Percentiles rank a stretch among this genome's conserved stretches.
phyloP scores from a whole-genome alignment of 2,329 filamentous ascomycete genomes.

The Fusarium mexicanum region DNA sequence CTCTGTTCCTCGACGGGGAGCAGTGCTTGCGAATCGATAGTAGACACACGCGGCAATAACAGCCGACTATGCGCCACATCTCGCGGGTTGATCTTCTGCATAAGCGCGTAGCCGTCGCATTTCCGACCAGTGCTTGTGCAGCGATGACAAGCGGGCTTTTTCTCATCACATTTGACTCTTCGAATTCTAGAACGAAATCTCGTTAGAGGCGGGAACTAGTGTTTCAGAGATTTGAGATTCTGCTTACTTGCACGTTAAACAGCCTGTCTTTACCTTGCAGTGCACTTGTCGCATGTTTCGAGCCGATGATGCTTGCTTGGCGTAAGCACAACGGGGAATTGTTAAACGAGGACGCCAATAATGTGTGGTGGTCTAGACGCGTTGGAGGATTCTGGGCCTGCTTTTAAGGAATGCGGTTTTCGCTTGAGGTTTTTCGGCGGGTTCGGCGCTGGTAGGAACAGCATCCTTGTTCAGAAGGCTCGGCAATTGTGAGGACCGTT shows the following conservation, averaged over 20 bases:
- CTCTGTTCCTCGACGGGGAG: not conserved
- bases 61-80: not conserved
- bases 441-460: not conserved
- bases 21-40: not conserved
- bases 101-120: not conserved
- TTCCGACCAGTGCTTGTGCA: constrained; percentile 6
- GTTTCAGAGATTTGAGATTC: not conserved
- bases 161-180: constrained; percentile 4
- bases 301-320: not conserved
- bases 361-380: not conserved
- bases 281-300: not conserved
- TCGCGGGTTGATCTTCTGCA: not conserved
- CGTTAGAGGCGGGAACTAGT: not conserved
- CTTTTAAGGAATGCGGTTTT: not conserved
- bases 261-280: not conserved
- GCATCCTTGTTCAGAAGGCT: not conserved
- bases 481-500: not conserved
- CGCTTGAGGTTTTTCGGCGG: not conserved
- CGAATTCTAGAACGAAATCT: not conserved
- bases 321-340: not conserved
- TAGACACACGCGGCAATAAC: not conserved
- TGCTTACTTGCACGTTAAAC: not conserved
- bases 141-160: not conserved
- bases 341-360: not conserved
- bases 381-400: not conserved